A percentile compares a stretch with the other conserved stretches of the same genome.
These are phyloP conservation scores for Hordeum marinum DNA, from an alignment of 176 grass and related monocot species.

Conservation along the genomic window DNA sequence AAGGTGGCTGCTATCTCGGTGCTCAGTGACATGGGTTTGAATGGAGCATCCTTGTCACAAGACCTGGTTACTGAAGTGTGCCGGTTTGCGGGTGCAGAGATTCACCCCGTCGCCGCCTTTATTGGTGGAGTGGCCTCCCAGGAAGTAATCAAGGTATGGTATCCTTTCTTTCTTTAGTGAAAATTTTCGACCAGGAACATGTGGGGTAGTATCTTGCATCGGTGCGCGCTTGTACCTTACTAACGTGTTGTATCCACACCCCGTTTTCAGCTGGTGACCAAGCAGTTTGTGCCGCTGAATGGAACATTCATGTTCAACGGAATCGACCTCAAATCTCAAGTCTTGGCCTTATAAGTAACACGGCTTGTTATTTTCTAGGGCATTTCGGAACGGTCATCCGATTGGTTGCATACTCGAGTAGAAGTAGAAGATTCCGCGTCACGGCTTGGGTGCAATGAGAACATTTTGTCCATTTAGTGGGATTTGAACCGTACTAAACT, in stretches of 20 bases:
- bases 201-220: too few relatives aligned
- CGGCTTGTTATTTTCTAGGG: not conserved
- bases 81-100: constrained; percentile 76
- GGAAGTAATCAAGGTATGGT: constrained; percentile 81
- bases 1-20: constrained; percentile 67
- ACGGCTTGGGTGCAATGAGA: not conserved
- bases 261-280: constrained; percentile 71
- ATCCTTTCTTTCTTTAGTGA: not conserved
- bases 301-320: constrained; percentile 88
- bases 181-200: not conserved
- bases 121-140: constrained; percentile 82
- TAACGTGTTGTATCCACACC: not conserved
- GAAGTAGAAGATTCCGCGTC: constrained; percentile 3
- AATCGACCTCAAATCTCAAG: constrained; percentile 93
- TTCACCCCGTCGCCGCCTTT: constrained; percentile 77
- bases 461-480: not conserved
- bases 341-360: constrained; percentile 53
- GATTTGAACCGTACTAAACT: not conserved
- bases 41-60: constrained; percentile 58
- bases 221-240: not conserved
- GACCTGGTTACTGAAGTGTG: constrained; percentile 87
- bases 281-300: constrained; percentile 77
- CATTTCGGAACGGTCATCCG: not conserved
- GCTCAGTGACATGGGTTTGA: constrained; percentile 66
- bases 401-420: not conserved